Evolutionary conservation across 2,329 filamentous ascomycete species (phyloP).

Genomic region (Camillea tinctor): DNA sequence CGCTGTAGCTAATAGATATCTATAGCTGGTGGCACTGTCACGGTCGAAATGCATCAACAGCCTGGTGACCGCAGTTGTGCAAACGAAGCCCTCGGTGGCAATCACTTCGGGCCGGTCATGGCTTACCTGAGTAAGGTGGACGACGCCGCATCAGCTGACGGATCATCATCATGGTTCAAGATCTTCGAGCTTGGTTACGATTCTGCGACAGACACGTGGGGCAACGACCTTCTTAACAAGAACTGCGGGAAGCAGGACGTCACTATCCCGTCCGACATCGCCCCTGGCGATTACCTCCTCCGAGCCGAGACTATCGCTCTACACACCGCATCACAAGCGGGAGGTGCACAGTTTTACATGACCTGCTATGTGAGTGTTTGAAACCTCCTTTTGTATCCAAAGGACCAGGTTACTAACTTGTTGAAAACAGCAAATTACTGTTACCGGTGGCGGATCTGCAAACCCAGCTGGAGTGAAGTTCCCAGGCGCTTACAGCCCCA

Average conservation of each 20-base stretch:
- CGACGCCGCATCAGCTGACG: conserved; percentile 44
- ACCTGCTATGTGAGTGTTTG: conserved; percentile 23
- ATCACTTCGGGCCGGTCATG: conserved; percentile 50
- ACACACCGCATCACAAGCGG: conserved; percentile 34
- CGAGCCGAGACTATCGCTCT: conserved; percentile 43
- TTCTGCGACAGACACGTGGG: conserved; percentile 32
- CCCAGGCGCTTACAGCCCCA: conserved; percentile 47
- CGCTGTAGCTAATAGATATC: conserved; percentile 2
- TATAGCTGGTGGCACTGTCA: conserved; percentile 38
- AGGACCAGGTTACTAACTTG: neutral
- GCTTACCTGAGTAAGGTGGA: conserved; percentile 49
- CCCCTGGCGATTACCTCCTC: conserved; percentile 42
- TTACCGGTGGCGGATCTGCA: conserved; percentile 43
- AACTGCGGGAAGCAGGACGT: conserved; percentile 34
- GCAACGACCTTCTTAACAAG: conserved; percentile 26
- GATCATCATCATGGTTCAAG: conserved; percentile 50
- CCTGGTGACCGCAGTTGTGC: conserved; percentile 41
- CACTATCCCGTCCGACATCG: conserved; percentile 38
- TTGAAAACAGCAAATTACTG: conserved; percentile 40
- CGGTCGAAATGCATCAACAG: conserved; percentile 49
- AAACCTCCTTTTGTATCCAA: neutral
- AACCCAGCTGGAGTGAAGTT: conserved; percentile 43
- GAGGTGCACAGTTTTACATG: conserved; percentile 29
- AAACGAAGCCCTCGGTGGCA: conserved; percentile 50
- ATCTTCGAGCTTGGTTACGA: conserved; percentile 43